phyloP scores from a whole-genome alignment of 129 eudicot genomes.

The Kitagawia praeruptora region DNA sequence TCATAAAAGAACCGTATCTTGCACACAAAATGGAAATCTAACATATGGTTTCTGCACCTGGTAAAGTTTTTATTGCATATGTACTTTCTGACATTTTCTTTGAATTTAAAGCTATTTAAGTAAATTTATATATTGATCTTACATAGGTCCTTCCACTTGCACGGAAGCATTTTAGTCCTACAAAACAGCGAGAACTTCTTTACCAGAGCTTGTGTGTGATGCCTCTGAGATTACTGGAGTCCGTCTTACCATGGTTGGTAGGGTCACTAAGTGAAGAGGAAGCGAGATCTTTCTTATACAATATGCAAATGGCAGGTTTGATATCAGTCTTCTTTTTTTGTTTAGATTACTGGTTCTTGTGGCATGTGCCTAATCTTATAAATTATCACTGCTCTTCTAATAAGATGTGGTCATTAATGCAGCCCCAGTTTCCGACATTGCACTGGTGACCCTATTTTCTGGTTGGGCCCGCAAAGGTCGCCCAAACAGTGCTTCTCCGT shows the following conservation, averaged over 20 bases:
- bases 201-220: constrained; percentile 39
- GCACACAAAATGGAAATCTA: not conserved
- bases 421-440: constrained; percentile 37
- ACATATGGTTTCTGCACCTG: not conserved
- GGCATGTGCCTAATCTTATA: not conserved
- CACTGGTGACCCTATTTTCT: constrained; percentile 35
- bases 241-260: constrained; percentile 46
- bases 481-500: constrained; percentile 18
- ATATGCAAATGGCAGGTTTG: constrained; percentile 41
- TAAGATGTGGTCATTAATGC: not conserved
- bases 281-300: constrained; percentile 23
- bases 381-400: not conserved
- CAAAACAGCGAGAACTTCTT: constrained; percentile 36
- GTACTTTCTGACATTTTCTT: not conserved
- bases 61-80: not conserved
- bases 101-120: not conserved
- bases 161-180: constrained; percentile 26
- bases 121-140: not conserved
- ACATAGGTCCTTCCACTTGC: constrained; percentile 46
- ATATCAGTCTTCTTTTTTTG: not conserved
- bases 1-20: not conserved
- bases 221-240: constrained; percentile 40
- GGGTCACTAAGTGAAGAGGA: constrained; percentile 31
- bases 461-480: constrained; percentile 54
- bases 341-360: not conserved